Evolutionary conservation across 306 rosid species (phyloP).

Genomic region (Cotoneaster glaucophyllus): DNA sequence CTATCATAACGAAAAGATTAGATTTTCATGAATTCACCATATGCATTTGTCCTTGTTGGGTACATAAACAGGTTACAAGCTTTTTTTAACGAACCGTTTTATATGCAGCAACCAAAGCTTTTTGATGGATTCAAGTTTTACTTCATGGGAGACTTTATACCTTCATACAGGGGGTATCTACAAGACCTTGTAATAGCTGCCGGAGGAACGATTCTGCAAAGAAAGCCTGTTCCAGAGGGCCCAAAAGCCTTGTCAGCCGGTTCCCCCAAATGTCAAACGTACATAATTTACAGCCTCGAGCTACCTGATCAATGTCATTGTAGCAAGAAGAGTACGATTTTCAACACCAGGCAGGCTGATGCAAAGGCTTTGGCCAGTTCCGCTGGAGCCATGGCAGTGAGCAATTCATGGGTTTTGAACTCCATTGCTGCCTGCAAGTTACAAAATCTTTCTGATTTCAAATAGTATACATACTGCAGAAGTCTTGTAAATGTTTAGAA

Average conservation of each 20-base stretch:
- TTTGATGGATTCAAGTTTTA: slow-evolving; percentile 70
- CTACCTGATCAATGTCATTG: slow-evolving; percentile 44
- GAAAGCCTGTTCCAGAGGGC: slow-evolving; percentile 59
- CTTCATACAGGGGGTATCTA: slow-evolving; percentile 71
- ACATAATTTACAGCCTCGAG: slow-evolving; percentile 70
- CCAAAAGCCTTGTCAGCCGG: slow-evolving; percentile 17
- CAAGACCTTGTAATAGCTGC: slow-evolving; percentile 80
- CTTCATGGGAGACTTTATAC: slow-evolving; percentile 58
- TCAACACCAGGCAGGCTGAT: slow-evolving; percentile 34
- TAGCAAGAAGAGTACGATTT: slow-evolving; percentile 23
- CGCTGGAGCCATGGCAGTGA: slow-evolving; percentile 55
- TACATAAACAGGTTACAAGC: too few species aligned
- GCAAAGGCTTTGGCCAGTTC: slow-evolving; percentile 66
- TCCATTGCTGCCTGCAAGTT: slow-evolving; percentile 84
- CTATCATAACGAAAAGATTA: background rate
- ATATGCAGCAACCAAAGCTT: slow-evolving; percentile 72
- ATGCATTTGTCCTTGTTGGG: background rate
- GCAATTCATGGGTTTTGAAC: slow-evolving; percentile 76
- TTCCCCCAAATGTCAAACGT: slow-evolving; percentile 34
- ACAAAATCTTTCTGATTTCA: slow-evolving; percentile 36
- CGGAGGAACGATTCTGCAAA: slow-evolving; percentile 74
- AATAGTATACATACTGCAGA: slow-evolving; percentile 15
- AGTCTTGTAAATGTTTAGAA: slow-evolving; percentile 9
- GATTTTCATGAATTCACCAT: too few species aligned
- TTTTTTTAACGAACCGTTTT: slow-evolving; percentile 13